Evolutionary conservation across 2,329 filamentous ascomycete genomes (phyloP), one percentile per base, ranked within the genome.

Genomic region (Polychaeton citri): DNA sequence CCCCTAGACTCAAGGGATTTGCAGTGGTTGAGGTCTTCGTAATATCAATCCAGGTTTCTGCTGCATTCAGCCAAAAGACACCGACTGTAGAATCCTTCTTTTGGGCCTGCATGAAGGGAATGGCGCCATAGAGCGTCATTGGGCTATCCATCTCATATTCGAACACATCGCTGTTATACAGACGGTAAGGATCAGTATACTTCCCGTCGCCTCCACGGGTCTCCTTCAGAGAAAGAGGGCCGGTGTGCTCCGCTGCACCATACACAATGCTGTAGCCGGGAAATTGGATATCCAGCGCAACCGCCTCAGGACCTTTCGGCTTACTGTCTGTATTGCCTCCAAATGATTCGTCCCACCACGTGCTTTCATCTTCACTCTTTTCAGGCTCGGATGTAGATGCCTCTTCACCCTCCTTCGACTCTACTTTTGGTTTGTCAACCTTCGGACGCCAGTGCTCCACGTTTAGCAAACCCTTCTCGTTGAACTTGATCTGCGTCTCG

Each of bases 281-380:
- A 60, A 98, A 98, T 0, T 81, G 79, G 49, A 98, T 88, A 54
- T 98, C 90, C 39, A 98, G 62, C 10, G 75, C 86, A 31, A 98
- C 70, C 54, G 87, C 90, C 61, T 98, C 90, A 0, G 90, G 90
- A 1, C 90, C 90, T 51, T 78, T 77, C n/a, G 90, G 88, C 62
- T 98, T 98, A 4, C 79, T 75, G 59, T 98, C 90, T 0, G 87
- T 96, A 57, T 90, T 93, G 42, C 88, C 87, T 44, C 88, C 88
- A 58, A 98, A 98, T 0, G 72, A 75, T 64, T 98, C 90, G 5
- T 98, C 90, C 90, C 90, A 98, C 85, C 86, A 95, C 3, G 87
- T 95, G 61, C 79, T 81, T 55, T 95, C 82, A 45, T 90, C 82
- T 44, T 81, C 74, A 10, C 66, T 69, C 21, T 57, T 43, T 28